Evolutionary conservation across 2,329 filamentous ascomycete species (phyloP).

Genomic region (Xylaria arbuscula): DNA sequence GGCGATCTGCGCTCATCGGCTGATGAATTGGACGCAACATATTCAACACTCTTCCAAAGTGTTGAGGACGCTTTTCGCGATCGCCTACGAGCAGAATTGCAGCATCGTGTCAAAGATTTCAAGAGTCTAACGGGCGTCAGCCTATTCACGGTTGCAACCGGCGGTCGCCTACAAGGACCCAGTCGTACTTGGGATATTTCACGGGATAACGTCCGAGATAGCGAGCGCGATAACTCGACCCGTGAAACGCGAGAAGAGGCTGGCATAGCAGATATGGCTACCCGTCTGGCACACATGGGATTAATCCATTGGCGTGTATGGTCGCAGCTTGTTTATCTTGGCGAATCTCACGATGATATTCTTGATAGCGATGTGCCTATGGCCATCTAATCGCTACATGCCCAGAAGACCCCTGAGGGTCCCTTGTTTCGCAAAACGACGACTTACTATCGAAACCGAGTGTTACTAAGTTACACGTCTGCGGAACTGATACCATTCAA

Average conservation of each 20-base stretch:
- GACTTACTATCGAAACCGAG: not conserved
- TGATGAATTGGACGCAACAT: slow-evolving; percentile 39
- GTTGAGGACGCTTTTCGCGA: slow-evolving; percentile 62
- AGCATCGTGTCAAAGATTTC: slow-evolving; percentile 63
- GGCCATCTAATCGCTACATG: slow-evolving; percentile 39
- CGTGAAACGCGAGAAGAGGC: slow-evolving; percentile 63
- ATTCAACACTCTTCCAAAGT: slow-evolving; percentile 59
- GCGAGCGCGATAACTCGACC: slow-evolving; percentile 47
- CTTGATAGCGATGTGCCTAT: slow-evolving; percentile 42
- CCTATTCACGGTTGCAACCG: slow-evolving; percentile 67
- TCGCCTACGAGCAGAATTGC: slow-evolving; percentile 62
- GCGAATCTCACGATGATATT: slow-evolving; percentile 48
- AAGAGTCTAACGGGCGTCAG: slow-evolving; percentile 63
- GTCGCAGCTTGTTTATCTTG: slow-evolving; percentile 77
- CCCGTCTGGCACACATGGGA: slow-evolving; percentile 82
- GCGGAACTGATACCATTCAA: slow-evolving; percentile 3
- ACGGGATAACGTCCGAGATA: slow-evolving; percentile 46
- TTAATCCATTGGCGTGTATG: slow-evolving; percentile 92
- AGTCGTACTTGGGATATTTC: slow-evolving; percentile 52
- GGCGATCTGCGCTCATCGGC: slow-evolving; percentile 47
- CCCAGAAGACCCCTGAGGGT: not conserved
- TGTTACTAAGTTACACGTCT: not conserved
- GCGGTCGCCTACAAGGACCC: slow-evolving; percentile 58
- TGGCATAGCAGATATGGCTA: slow-evolving; percentile 74
- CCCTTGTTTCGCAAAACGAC: not conserved